These are phyloP conservation scores for Scheffersomyces coipomensis DNA, from an alignment of 805 yeast genomes.

Conservation along the genomic window DNA sequence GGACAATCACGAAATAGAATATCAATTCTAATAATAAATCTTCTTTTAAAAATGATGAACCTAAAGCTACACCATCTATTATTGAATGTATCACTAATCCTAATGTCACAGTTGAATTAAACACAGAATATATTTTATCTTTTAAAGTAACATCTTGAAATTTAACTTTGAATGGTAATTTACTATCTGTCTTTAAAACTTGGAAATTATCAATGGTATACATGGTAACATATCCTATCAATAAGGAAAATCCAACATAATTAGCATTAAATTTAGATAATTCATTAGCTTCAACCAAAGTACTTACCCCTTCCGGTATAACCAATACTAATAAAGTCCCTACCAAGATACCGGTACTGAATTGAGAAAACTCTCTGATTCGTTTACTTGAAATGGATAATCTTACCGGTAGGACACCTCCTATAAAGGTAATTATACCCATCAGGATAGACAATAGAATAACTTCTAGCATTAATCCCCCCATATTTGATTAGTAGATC, in stretches of 20 bases:
- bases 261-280: conserved; percentile 14
- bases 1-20: conserved; percentile 58
- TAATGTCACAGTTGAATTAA: conserved; percentile 49
- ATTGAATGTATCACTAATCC: conserved; percentile 67
- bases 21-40: conserved; percentile 37
- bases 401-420: conserved; percentile 17
- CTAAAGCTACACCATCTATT: conserved; percentile 74
- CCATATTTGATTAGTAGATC: too few relatives aligned
- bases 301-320: conserved; percentile 65
- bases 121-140: conserved; percentile 19
- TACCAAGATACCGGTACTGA: conserved; percentile 60
- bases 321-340: conserved; percentile 60
- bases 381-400: conserved; percentile 6
- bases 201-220: conserved; percentile 44
- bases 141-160: neutral
- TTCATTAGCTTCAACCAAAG: conserved; percentile 25
- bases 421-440: conserved; percentile 16
- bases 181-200: conserved; percentile 2
- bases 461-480: conserved; percentile 1
- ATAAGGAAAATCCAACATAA: conserved; percentile 46
- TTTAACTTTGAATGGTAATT: conserved; percentile 1
- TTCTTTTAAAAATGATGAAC: conserved; percentile 50
- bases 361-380: conserved; percentile 41
- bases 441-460: conserved; percentile 11
- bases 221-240: conserved; percentile 56